phyloP scores from a whole-genome alignment of 371 early-diverging fungal species.

The Basidiobolus meristosporus region DNA sequence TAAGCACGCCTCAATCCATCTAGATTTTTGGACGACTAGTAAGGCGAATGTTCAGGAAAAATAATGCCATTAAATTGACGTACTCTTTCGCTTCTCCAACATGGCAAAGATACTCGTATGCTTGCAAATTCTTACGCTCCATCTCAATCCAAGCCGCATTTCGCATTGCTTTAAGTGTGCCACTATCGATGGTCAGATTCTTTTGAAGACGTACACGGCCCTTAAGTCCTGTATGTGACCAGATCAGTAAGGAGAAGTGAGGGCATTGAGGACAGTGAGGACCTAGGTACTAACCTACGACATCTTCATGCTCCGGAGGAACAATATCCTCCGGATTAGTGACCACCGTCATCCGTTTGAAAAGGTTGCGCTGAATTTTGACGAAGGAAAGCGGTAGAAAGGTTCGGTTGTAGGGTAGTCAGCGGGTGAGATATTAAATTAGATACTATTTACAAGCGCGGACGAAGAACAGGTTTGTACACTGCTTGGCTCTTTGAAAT shows the following conservation, averaged over 20 bases:
- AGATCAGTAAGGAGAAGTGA: neutral
- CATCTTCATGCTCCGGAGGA: neutral
- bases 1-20: constrained; percentile 92
- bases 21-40: constrained; percentile 8
- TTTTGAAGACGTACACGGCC: constrained; percentile 44
- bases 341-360: no score
- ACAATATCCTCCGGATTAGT: no score
- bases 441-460: no score
- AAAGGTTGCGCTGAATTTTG: no score
- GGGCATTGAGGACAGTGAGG: neutral
- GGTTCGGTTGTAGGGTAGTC: no score
- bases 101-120: constrained; percentile 98
- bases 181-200: no score
- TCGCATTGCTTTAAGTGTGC: constrained; percentile 10
- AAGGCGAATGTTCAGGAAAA: neutral
- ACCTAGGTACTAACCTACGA: neutral
- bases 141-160: constrained; percentile 84
- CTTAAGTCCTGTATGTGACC: constrained; percentile 11
- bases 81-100: constrained; percentile 98
- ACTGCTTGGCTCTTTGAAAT: no score
- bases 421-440: no score
- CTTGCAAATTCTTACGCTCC: constrained; percentile 77
- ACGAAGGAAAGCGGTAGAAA: no score
- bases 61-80: constrained; percentile 7
- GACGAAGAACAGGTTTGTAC: no score